A percentile compares a stretch with the other conserved stretches of the same genome.
Evolutionary conservation across 2,329 filamentous ascomycete species (phyloP).

Genomic region (Ophiocordyceps camponoti-rufipedis): DNA sequence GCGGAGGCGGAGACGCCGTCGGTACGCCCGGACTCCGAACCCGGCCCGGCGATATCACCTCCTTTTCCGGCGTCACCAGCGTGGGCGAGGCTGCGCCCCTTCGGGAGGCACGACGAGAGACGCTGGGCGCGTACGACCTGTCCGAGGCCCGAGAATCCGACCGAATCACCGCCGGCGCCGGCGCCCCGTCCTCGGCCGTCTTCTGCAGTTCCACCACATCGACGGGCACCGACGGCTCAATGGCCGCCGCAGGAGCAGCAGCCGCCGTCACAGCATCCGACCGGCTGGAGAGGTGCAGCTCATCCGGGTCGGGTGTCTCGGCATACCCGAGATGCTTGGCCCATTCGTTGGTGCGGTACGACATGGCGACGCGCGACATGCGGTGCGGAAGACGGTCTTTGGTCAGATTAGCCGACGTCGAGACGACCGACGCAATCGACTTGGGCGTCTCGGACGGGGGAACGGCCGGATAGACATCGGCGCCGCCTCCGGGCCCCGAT

Average conservation of each 20-base stretch:
- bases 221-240: conserved; percentile 42
- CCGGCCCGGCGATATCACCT: background rate
- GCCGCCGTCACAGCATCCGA: background rate
- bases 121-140: conserved; percentile 4
- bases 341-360: conserved; percentile 90
- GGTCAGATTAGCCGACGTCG: conserved; percentile 30
- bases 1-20: conserved; percentile 3
- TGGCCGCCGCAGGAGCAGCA: conserved; percentile 2
- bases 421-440: conserved; percentile 22
- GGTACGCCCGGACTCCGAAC: background rate
- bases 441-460: conserved; percentile 15
- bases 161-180: conserved; percentile 11
- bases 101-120: conserved; percentile 2
- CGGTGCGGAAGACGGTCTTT: conserved; percentile 48
- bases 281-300: conserved; percentile 31
- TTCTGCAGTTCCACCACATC: conserved; percentile 46
- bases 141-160: conserved; percentile 12
- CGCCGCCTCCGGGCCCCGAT: background rate
- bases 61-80: background rate
- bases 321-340: conserved; percentile 72
- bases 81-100: background rate
- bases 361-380: conserved; percentile 58
- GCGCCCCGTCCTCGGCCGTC: conserved; percentile 34
- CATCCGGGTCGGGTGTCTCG: conserved; percentile 50
- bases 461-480: conserved; percentile 4